Conservation (phyloP, 345 rosid genomes). For the Crucihimalaya himalaica region DNA sequence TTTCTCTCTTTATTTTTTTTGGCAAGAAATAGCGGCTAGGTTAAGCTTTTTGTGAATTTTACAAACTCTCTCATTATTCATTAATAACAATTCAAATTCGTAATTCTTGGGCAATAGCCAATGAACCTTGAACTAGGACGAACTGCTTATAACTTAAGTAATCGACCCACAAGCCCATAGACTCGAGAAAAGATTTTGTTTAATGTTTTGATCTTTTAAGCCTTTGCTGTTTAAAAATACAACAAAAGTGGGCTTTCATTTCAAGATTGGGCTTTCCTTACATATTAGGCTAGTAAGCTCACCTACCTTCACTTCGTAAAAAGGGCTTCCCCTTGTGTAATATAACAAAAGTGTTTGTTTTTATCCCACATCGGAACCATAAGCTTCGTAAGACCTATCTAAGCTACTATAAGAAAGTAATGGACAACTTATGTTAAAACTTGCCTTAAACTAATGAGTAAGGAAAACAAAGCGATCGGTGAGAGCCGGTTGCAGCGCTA, state of each 20-base stretch:
- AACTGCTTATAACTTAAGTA: no score
- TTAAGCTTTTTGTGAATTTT: no score
- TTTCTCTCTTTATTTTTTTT: no score
- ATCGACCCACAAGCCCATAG: neutral
- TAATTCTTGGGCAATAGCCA: neutral
- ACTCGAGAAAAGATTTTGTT: neutral
- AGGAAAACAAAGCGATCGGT: conserved; percentile 93
- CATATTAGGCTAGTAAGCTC: neutral
- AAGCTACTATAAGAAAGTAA: neutral
- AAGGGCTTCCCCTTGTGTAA: neutral
- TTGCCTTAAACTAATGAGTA: conserved; percentile 98
- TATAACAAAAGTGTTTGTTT: neutral
- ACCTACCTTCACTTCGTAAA: neutral
- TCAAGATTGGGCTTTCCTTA: neutral
- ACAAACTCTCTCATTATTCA: no score
- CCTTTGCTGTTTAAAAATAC: neutral
- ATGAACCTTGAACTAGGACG: no score
- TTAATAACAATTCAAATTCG: no score
- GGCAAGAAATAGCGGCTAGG: no score
- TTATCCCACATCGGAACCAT: neutral
- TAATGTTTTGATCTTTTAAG: neutral
- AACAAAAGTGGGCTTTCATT: neutral
- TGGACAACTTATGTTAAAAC: accelerated
- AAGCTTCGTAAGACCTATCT: neutral
- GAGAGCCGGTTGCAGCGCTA: conserved; percentile 71